These are phyloP conservation scores for Metschnikowia orientalis DNA, from an alignment of 805 yeast species.

Conservation along the genomic window DNA sequence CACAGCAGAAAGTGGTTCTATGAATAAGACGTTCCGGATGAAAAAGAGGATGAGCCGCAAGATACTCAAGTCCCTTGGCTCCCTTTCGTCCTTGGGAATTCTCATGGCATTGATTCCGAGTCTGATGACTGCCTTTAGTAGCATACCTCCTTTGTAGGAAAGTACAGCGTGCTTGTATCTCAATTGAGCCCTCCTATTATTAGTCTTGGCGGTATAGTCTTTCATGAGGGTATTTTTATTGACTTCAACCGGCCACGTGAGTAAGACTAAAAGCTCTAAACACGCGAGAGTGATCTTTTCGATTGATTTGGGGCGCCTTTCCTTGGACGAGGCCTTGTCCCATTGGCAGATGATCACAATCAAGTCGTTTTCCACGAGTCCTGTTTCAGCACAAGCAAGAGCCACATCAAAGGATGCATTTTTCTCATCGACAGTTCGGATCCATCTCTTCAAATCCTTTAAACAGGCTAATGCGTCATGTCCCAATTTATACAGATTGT, in stretches of 20 bases:
- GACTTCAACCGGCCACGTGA: constrained; percentile 83
- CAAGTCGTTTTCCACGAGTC: constrained; percentile 68
- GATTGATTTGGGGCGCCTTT: constrained; percentile 20
- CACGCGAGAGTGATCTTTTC: constrained; percentile 68
- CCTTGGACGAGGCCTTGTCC: constrained; percentile 43
- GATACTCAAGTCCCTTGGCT: constrained; percentile 66
- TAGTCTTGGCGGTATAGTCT: constrained; percentile 57
- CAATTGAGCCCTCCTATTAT: constrained; percentile 48
- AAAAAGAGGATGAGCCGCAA: constrained; percentile 68
- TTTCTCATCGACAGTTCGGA: constrained; percentile 74
- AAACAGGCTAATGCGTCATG: constrained; percentile 84
- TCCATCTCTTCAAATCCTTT: constrained; percentile 85
- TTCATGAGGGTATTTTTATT: constrained; percentile 39
- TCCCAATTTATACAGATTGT: constrained; percentile 70
- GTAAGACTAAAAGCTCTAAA: constrained; percentile 72
- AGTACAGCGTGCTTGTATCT: constrained; percentile 68
- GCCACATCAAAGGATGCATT: constrained; percentile 75
- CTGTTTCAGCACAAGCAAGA: constrained; percentile 77
- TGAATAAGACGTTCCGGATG: constrained; percentile 71
- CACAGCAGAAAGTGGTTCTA: constrained; percentile 64
- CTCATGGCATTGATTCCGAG: constrained; percentile 60
- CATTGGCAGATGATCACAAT: constrained; percentile 70
- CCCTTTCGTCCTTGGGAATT: constrained; percentile 50
- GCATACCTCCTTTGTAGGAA: constrained; percentile 52
- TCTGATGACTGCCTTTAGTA: constrained; percentile 65